Evolutionary conservation across 345 rosid species (phyloP).

Genomic region (Sonneratia caseolaris): DNA sequence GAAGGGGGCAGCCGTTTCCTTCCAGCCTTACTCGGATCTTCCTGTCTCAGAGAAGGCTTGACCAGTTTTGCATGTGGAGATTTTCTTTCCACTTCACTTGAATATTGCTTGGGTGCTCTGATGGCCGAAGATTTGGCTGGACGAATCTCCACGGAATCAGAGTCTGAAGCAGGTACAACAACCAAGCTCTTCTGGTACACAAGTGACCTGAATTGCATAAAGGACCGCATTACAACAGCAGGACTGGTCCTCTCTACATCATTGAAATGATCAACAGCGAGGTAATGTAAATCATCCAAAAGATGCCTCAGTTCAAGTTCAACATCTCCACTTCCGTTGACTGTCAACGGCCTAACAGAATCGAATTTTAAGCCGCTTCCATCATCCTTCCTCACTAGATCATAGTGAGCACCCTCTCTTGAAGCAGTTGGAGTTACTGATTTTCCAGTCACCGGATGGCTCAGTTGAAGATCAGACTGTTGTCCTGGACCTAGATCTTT

Average conservation of each 20-base stretch:
- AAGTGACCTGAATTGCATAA: slow-evolving; percentile 63
- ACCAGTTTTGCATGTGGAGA: slow-evolving; percentile 32
- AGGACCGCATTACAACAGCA: slow-evolving; percentile 38
- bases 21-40: slow-evolving; percentile 62
- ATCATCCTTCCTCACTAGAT: slow-evolving; percentile 33
- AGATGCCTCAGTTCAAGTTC: slow-evolving; percentile 45
- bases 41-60: slow-evolving; percentile 35
- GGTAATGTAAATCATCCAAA: slow-evolving; percentile 56
- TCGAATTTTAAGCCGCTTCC: slow-evolving; percentile 12
- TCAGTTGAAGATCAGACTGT: slow-evolving; percentile 36
- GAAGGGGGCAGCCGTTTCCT: slow-evolving; percentile 60
- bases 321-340: slow-evolving; percentile 15
- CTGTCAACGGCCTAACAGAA: slow-evolving; percentile 17
- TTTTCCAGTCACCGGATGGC: slow-evolving; percentile 34
- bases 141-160: slow-evolving; percentile 25
- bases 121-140: slow-evolving; percentile 20
- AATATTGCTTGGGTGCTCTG: slow-evolving; percentile 13
- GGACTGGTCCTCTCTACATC: slow-evolving; percentile 43
- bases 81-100: slow-evolving; percentile 32
- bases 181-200: slow-evolving; percentile 75
- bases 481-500: slow-evolving; percentile 18
- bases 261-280: slow-evolving; percentile 68
- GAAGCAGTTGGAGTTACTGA: slow-evolving; percentile 18
- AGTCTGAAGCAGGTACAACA: slow-evolving; percentile 40
- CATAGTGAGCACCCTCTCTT: slow-evolving; percentile 23